Base-by-base conservation (phyloP, 2,329 filamentous ascomycete species). In the Tricladium varicosporioides region DNA sequence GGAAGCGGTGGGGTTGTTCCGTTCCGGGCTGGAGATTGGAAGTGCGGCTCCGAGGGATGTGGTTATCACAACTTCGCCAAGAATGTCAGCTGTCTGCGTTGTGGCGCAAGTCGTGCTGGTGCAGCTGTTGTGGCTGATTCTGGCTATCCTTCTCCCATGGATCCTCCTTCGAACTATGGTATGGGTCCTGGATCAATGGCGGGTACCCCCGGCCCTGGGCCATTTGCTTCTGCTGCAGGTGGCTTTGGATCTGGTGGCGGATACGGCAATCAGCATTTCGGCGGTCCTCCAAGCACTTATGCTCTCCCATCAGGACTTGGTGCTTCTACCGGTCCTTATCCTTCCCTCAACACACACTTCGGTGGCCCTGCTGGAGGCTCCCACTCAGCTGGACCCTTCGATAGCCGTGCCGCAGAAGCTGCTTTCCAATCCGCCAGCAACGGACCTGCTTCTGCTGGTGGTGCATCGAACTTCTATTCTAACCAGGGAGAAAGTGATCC, bases 11-110 rank as follows among this genome's bases (percentile, higher is more conserved):
- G 89, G 54, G 88, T 92, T 48, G 94, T 99, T 45, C 94, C 94
- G 14, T 99, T 99, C 87, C 89, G 94, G 70, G 94, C 94, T 54
- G 94, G 94, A 70, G 94, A 99, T 71, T 99, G 94, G 94, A 97
- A 97, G 76, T 99, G 94, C 71, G 94, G 94, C 56, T 94, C 94
- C 63, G 94, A 99, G 71, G 92, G 92, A 40, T 99, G 94, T 72
- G 91, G 90, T 57, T 99, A 99, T 75, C 94, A 99, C 80, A 99
- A 99, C 78, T 99, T 99, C 72, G 94, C 94, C 60, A 99, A 99
- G 84, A 99, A 99, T 69, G 93, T 97, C 57, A 96, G 91, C 76
- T 99, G 94, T 75, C 84, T 99, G 61, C 90, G 94, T 59, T 99
- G 94, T 71, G 94, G 94, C 72, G 94, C 93, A 53, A 95, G 92